Evolutionary conservation across 2,329 filamentous ascomycete species (phyloP), one percentile per base, ranked within the genome.

Genomic region (Monosporascus cannonballus): DNA sequence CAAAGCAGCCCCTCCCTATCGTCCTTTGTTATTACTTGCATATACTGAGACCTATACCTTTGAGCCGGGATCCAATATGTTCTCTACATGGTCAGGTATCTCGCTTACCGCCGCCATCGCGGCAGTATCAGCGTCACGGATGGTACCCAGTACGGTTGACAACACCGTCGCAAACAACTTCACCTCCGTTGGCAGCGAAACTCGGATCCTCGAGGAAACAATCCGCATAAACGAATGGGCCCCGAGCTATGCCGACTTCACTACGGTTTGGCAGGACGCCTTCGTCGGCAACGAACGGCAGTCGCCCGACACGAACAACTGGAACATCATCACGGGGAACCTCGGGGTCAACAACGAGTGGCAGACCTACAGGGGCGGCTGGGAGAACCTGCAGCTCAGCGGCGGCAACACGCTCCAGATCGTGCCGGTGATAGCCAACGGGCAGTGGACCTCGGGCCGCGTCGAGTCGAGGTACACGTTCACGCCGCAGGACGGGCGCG

Each of bases 391-490:
- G 18, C 78, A 81, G 61, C 69, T 77, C 47, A 76, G 73, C 8
- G 77, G 77, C 9, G 77, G 75, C 44, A 57, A 67, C n/a, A 79
- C 77, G 0, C 65, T 81, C 7, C 77, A 80, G 63, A 68, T 81
- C 50, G 71, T 80, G 1, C 78, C 78, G 15, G 73, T 71, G 51
- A 65, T 71, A 41, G 50, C 62, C 47, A 59, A 63, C 14, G 69
- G 71, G 4, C 57, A 67, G 17, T 80, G 77, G 77, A 78, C 76
- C 0, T 79, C 76, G 7, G 76, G 73, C 14, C 73, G 77, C 24
- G 64, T 80, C 60, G 77, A 80, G 67, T 72, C 71, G 55, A 72
- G 66, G 54, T 72, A 73, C 60, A 67, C 71, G 4, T 79, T 75
- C 67, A 73, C 71, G 3, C 75, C 77, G 0, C 46, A 64, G 17